Percentiles rank a stretch among this genome's conserved stretches.
These are phyloP conservation scores for Penicillium angulare DNA, from an alignment of 495 filamentous ascomycete species.

Conservation along the genomic window DNA sequence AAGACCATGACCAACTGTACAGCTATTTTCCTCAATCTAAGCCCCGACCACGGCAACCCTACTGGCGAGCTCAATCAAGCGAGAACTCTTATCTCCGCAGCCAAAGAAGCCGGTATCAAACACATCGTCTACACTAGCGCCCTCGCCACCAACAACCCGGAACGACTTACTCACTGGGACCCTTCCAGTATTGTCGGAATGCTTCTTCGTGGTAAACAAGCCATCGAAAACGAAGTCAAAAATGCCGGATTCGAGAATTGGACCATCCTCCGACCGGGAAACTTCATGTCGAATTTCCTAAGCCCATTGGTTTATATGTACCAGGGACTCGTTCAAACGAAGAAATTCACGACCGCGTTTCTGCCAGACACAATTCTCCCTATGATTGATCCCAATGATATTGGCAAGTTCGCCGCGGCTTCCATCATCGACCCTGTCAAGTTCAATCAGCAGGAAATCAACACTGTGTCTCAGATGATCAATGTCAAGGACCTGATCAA, in stretches of 20 bases:
- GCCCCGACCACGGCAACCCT: constrained; percentile 23
- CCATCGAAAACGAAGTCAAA: constrained; percentile 34
- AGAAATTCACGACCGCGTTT: constrained; percentile 33
- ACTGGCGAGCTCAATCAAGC: constrained; percentile 35
- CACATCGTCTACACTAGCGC: constrained; percentile 43
- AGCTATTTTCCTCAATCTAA: constrained; percentile 48
- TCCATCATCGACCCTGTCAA: constrained; percentile 37
- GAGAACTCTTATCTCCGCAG: constrained; percentile 36
- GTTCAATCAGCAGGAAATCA: constrained; percentile 38
- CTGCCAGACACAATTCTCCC: constrained; percentile 30
- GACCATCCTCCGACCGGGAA: constrained; percentile 44
- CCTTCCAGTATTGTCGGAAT: constrained; percentile 20
- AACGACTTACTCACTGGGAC: constrained; percentile 25
- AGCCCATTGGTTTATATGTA: constrained; percentile 34
- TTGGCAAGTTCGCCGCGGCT: constrained; percentile 44
- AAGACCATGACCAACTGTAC: constrained; percentile 38
- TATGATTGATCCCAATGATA: constrained; percentile 47
- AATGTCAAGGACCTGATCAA: constrained; percentile 28
- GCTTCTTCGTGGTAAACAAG: constrained; percentile 32
- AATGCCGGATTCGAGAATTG: constrained; percentile 33
- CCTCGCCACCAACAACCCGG: constrained; percentile 21
- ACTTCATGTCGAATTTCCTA: constrained; percentile 53
- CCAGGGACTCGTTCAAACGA: constrained; percentile 32
- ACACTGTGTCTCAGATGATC: constrained; percentile 37
- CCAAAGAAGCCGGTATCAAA: constrained; percentile 38